These are phyloP conservation scores for Sherardia arvensis DNA, from an alignment of 257 asterid species.

Conservation along the genomic window DNA sequence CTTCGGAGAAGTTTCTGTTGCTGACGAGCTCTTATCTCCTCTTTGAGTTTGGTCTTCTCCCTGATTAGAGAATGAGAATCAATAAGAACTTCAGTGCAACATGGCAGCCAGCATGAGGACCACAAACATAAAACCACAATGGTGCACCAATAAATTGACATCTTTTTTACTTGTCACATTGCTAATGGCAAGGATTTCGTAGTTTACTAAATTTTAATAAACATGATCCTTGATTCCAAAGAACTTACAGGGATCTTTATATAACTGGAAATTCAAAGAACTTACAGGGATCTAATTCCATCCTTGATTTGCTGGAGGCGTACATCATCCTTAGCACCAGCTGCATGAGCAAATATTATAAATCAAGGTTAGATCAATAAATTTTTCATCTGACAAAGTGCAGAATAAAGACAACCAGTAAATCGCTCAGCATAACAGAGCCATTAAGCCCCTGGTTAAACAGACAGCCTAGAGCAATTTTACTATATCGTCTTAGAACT, in stretches of 20 bases:
- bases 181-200: neutral
- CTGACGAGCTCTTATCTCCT: conserved; percentile 75
- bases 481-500: neutral
- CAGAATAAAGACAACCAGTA: neutral
- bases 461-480: neutral
- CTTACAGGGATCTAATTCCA: conserved; percentile 72
- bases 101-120: conserved; percentile 7
- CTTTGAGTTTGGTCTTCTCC: conserved; percentile 70
- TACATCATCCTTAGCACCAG: conserved; percentile 38
- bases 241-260: conserved; percentile 59
- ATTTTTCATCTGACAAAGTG: neutral
- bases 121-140: neutral
- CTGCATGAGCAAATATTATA: conserved; percentile 30
- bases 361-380: conserved; percentile 1
- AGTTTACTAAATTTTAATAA: neutral
- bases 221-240: neutral
- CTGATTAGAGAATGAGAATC: conserved; percentile 29
- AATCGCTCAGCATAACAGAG: neutral
- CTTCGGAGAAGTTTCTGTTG: conserved; percentile 68
- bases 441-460: neutral
- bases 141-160: neutral
- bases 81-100: conserved; percentile 8
- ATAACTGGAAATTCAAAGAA: conserved; percentile 6
- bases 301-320: conserved; percentile 77
- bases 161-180: neutral